phyloP scores from a whole-genome alignment of 805 yeast genomes.

The Nakazawaea peltata region DNA sequence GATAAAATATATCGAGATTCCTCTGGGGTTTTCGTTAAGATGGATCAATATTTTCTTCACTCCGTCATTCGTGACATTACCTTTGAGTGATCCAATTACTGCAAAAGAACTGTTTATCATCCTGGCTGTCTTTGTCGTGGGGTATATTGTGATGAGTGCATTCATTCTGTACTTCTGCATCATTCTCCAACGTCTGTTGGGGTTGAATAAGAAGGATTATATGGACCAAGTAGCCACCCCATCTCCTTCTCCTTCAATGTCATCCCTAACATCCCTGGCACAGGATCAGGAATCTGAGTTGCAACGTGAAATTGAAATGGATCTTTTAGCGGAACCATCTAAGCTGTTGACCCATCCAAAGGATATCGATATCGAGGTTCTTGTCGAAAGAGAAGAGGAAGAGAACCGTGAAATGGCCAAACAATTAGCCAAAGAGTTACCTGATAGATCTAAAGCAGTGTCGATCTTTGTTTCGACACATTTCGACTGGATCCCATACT shows the following conservation, averaged over 20 bases:
- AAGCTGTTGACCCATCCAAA: not conserved
- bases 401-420: conserved; percentile 13
- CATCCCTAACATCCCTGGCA: not conserved
- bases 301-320: conserved; percentile 4
- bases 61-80: conserved; percentile 68
- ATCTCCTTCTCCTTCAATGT: not conserved
- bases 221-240: conserved; percentile 8
- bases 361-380: not conserved
- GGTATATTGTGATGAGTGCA: conserved; percentile 46
- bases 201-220: conserved; percentile 11
- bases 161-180: conserved; percentile 41
- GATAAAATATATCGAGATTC: conserved; percentile 38
- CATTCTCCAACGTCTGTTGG: conserved; percentile 27
- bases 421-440: conserved; percentile 12
- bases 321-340: conserved; percentile 1
- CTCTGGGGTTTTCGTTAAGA: conserved; percentile 58
- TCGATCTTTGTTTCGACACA: conserved; percentile 22
- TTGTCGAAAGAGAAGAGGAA: not conserved
- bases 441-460: conserved; percentile 18
- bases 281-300: no score
- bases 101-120: conserved; percentile 65
- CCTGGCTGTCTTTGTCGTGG: conserved; percentile 65
- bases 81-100: conserved; percentile 56
- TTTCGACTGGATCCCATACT: conserved; percentile 50
- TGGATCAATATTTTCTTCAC: conserved; percentile 79